phyloP scores from a whole-genome alignment of 164 flowering plant genomes.

The Vitis vinifera region ASM3070453v1 NC_081805.1:4317001-4317500 shows the following conservation, averaged over 20 bases:
- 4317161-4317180: slow-evolving; percentile 51
- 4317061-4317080: slow-evolving; percentile 61
- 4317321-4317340: slow-evolving; percentile 40
- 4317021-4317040: slow-evolving; percentile 14
- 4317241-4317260: slow-evolving; percentile 77
- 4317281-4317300: slow-evolving; percentile 40
- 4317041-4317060: slow-evolving; percentile 59
- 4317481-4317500: slow-evolving; percentile 19
- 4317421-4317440: slow-evolving; percentile 22
- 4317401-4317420: slow-evolving; percentile 27
- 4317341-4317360: slow-evolving; percentile 18
- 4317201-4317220: background rate
- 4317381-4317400: slow-evolving; percentile 25
- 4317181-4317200: background rate
- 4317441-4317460: slow-evolving; percentile 13
- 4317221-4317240: slow-evolving; percentile 56
- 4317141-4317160: slow-evolving; percentile 93
- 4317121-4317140: slow-evolving; percentile 65
- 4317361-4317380: slow-evolving; percentile 25
- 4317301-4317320: slow-evolving; percentile 39
- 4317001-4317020: slow-evolving; percentile 6
- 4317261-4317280: slow-evolving; percentile 76
- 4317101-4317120: slow-evolving; percentile 59
- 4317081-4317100: slow-evolving; percentile 76
- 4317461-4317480: slow-evolving; percentile 19